Percentiles rank a stretch among this genome's conserved stretches.
Evolutionary conservation across 139 green algal genomes (phyloP).

Genomic region (Chlamydomonas sp.): DNA sequence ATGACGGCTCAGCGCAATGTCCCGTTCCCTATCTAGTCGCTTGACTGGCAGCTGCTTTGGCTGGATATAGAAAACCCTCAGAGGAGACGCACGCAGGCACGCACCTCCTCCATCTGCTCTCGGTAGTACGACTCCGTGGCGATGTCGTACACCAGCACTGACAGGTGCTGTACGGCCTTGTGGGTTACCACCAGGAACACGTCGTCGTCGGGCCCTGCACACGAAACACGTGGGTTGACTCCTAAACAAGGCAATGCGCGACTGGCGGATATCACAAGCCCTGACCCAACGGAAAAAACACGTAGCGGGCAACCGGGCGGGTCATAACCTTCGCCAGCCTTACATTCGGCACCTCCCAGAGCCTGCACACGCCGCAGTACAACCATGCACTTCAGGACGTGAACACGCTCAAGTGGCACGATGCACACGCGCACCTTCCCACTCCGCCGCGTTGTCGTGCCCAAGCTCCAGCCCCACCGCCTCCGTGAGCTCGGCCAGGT

Average conservation of each 20-base stretch:
- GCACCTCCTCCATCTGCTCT: neutral
- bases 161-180: neutral
- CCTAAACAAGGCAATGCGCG: too few relatives aligned
- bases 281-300: too few relatives aligned
- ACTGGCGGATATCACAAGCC: too few relatives aligned
- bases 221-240: neutral
- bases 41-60: neutral
- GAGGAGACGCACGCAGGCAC: neutral
- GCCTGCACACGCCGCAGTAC: too few relatives aligned
- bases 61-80: neutral
- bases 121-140: neutral
- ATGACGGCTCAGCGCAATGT: neutral
- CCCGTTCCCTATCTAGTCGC: neutral
- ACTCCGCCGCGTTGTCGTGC: too few relatives aligned
- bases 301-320: too few relatives aligned
- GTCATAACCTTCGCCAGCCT: too few relatives aligned
- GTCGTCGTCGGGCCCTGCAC: neutral
- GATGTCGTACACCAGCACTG: constrained; percentile 21
- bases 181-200: neutral
- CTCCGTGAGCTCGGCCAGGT: neutral
- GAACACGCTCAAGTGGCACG: neutral
- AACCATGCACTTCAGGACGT: neutral
- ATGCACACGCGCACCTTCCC: neutral
- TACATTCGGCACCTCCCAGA: too few relatives aligned
- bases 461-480: constrained; percentile 12